phyloP scores from a whole-genome alignment of 768 basidiomycete species.

The Collybia sordida region DNA sequence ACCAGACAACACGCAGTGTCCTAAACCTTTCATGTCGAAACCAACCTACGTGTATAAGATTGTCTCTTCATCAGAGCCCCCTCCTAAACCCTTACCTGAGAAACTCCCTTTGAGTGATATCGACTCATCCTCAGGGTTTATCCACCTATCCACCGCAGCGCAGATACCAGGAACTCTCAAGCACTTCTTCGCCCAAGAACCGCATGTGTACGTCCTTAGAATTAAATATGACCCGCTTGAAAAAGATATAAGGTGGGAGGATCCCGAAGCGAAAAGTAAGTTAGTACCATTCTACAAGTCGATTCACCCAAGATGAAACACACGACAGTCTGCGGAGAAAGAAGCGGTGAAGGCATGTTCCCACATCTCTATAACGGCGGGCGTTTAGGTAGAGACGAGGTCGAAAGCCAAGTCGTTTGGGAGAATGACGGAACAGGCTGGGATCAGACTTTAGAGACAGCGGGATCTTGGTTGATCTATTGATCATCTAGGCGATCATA shows the following conservation, averaged over 20 bases:
- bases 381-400: slow-evolving; percentile 42
- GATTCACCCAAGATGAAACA: background rate
- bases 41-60: slow-evolving; percentile 67
- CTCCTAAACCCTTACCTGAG: slow-evolving; percentile 39
- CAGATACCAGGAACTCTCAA: slow-evolving; percentile 48
- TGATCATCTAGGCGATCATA: background rate
- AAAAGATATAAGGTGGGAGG: slow-evolving; percentile 48
- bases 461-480: slow-evolving; percentile 3
- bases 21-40: slow-evolving; percentile 4
- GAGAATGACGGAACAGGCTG: slow-evolving; percentile 28
- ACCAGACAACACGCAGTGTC: too few relatives aligned
- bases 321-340: slow-evolving; percentile 36
- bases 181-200: slow-evolving; percentile 42
- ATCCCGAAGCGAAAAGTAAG: slow-evolving; percentile 35
- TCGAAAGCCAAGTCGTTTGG: slow-evolving; percentile 38
- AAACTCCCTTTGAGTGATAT: slow-evolving; percentile 51
- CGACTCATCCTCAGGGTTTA: slow-evolving; percentile 44
- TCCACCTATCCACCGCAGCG: slow-evolving; percentile 52
- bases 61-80: slow-evolving; percentile 40
- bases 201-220: slow-evolving; percentile 41
- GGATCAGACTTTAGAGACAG: slow-evolving; percentile 21
- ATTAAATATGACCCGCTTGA: slow-evolving; percentile 40
- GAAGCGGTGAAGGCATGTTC: slow-evolving; percentile 47
- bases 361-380: slow-evolving; percentile 54
- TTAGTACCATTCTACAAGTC: background rate